Evolutionary conservation across 306 rosid genomes (phyloP).

Genomic region (Bauhinia variegata): DNA sequence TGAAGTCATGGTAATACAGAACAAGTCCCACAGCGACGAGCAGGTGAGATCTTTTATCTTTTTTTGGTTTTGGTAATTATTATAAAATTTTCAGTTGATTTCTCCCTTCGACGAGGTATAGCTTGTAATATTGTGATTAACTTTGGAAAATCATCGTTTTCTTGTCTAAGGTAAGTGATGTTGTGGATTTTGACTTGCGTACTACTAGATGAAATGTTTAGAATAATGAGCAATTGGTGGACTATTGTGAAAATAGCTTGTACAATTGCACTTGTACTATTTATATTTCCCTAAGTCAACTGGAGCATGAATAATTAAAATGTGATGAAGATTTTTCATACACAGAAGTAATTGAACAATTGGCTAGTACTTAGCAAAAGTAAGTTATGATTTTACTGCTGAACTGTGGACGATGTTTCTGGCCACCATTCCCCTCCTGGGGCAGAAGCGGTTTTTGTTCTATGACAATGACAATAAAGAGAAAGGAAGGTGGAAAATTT

Average conservation of each 20-base stretch:
- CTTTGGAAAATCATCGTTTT: constrained; percentile 18
- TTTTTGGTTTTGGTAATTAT: neutral
- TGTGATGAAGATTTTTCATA: neutral
- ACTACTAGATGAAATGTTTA: constrained; percentile 18
- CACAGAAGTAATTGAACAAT: too few species aligned
- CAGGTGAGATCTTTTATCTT: constrained; percentile 55
- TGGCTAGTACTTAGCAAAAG: neutral
- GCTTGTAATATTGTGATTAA: constrained; percentile 15
- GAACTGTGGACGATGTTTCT: neutral
- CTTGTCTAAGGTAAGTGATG: neutral
- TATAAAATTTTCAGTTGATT: neutral
- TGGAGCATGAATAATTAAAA: neutral
- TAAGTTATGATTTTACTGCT: neutral
- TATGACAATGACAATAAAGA: neutral
- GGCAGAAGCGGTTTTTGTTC: neutral
- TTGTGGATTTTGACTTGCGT: constrained; percentile 10
- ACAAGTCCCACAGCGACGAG: constrained; percentile 87
- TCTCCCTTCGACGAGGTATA: neutral
- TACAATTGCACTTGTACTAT: neutral
- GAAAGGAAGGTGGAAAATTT: too few species aligned
- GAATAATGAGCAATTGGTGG: neutral
- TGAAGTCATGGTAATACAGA: constrained; percentile 96
- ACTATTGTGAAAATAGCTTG: constrained; percentile 21
- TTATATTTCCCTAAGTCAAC: neutral
- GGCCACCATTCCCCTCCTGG: neutral